A percentile compares a stretch with the other conserved stretches of the same genome.
Evolutionary conservation across 208 protist genomes (phyloP).

Genomic region (Wallacemonas rigidus): DNA sequence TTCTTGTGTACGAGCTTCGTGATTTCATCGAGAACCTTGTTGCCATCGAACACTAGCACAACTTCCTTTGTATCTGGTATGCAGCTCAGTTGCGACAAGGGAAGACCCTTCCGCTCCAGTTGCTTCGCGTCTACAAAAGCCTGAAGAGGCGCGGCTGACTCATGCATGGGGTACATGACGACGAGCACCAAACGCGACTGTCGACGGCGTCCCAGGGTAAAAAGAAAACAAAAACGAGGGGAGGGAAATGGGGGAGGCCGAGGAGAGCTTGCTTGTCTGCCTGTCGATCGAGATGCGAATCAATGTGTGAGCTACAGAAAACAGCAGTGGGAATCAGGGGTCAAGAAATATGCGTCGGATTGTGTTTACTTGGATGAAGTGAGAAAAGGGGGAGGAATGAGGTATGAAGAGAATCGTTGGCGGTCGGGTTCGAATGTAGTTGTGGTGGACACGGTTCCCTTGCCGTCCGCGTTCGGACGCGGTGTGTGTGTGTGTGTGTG

Average conservation of each 20-base stretch:
- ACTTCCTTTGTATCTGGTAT: conserved; percentile 57
- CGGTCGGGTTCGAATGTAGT: too few relatives aligned
- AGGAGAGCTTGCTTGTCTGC: background rate
- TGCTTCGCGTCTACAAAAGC: conserved; percentile 62
- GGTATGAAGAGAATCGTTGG: background rate
- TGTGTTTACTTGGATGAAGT: conserved; percentile 1
- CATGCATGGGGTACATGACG: conserved; percentile 11
- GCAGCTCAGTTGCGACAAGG: conserved; percentile 45
- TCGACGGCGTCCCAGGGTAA: background rate
- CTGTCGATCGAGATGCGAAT: too few relatives aligned
- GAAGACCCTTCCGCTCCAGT: conserved; percentile 64
- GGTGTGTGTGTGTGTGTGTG: conserved; percentile 1
- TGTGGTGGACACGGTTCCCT: too few relatives aligned
- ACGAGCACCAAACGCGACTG: background rate
- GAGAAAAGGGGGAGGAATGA: background rate
- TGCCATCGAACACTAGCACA: conserved; percentile 76
- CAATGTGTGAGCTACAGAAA: background rate
- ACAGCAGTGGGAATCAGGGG: background rate
- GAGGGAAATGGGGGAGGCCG: background rate
- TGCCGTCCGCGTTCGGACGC: too few relatives aligned
- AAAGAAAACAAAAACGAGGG: background rate
- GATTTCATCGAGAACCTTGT: conserved; percentile 76
- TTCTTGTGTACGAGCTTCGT: conserved; percentile 56
- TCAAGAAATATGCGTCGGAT: background rate
- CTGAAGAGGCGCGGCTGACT: conserved; percentile 33